Conservation (phyloP, 495 filamentous ascomycete species). For the Penicillium nucicola region DNA sequence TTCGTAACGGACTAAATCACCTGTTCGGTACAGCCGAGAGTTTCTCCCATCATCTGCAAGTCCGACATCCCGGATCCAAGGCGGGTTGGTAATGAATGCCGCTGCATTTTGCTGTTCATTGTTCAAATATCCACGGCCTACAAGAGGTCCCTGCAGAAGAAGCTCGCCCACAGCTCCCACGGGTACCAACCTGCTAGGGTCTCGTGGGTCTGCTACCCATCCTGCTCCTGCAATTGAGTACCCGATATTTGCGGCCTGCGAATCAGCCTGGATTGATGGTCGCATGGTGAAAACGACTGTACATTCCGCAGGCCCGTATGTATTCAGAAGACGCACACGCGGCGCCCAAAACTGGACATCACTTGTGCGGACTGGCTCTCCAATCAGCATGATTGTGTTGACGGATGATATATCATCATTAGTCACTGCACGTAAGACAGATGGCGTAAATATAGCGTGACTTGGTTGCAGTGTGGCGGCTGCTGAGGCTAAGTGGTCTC, state of each 20-base stretch:
- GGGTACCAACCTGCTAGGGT: constrained; percentile 30
- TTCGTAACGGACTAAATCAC: background rate
- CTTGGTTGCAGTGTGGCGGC: constrained; percentile 35
- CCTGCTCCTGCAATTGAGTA: constrained; percentile 10
- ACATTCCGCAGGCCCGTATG: constrained; percentile 54
- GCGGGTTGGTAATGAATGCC: constrained; percentile 33
- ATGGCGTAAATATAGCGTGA: constrained; percentile 39
- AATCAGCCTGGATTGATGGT: background rate
- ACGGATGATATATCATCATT: no score
- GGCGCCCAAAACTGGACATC: constrained; percentile 42
- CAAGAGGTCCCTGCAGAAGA: constrained; percentile 36
- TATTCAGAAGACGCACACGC: constrained; percentile 40
- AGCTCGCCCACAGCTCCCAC: constrained; percentile 44
- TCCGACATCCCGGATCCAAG: constrained; percentile 14
- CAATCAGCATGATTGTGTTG: constrained; percentile 34
- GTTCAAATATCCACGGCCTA: constrained; percentile 39
- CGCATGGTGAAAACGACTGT: constrained; percentile 2
- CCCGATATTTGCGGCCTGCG: constrained; percentile 13
- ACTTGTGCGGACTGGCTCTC: constrained; percentile 40
- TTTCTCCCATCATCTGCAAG: background rate
- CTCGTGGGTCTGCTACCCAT: constrained; percentile 36
- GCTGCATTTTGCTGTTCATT: constrained; percentile 28
- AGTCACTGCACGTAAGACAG: constrained; percentile 30
- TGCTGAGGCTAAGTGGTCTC: constrained; percentile 28
- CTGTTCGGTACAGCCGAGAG: background rate